phyloP scores from a whole-genome alignment of 75 land plant species.

The Picea sitchensis region DNA sequence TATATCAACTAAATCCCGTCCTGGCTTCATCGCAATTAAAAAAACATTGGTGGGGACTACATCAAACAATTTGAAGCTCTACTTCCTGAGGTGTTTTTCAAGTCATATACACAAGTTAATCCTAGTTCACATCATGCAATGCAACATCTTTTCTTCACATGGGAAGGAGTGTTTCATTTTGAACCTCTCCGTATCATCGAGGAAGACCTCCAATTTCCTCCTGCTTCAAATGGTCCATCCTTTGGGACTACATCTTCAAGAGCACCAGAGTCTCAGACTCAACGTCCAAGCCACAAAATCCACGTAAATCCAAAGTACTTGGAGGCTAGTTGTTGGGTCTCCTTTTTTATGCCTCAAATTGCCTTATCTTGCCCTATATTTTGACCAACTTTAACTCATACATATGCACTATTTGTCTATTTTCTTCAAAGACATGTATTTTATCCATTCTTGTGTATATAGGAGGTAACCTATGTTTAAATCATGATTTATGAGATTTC shows the following conservation, averaged over 20 bases:
- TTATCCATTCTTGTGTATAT: too few species aligned
- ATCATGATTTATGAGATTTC: too few species aligned
- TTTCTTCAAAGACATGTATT: too few species aligned
- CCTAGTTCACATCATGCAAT: slow-evolving; percentile 65
- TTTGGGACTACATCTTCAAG: slow-evolving; percentile 30
- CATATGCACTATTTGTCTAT: too few species aligned
- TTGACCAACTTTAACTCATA: too few species aligned
- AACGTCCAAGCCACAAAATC: slow-evolving; percentile 74
- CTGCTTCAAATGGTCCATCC: slow-evolving; percentile 48
- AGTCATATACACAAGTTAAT: slow-evolving; percentile 88
- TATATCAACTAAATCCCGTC: too few species aligned
- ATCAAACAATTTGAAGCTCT: slow-evolving; percentile 71
- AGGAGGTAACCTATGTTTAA: too few species aligned
- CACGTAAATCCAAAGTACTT: slow-evolving; percentile 94
- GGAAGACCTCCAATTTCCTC: slow-evolving; percentile 63
- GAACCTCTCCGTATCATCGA: slow-evolving; percentile 71
- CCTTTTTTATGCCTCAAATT: too few species aligned
- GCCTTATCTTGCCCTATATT: too few species aligned
- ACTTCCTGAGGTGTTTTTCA: slow-evolving; percentile 92
- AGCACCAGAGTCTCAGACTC: slow-evolving; percentile 46
- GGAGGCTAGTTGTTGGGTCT: too few species aligned
- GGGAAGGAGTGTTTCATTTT: slow-evolving; percentile 85
- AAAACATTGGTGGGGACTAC: slow-evolving; percentile 87
- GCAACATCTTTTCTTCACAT: slow-evolving; percentile 92
- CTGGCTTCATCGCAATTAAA: too few species aligned